These are phyloP conservation scores for Gentiana straminea DNA, from an alignment of 257 asterid species.

Conservation along the genomic window DNA sequence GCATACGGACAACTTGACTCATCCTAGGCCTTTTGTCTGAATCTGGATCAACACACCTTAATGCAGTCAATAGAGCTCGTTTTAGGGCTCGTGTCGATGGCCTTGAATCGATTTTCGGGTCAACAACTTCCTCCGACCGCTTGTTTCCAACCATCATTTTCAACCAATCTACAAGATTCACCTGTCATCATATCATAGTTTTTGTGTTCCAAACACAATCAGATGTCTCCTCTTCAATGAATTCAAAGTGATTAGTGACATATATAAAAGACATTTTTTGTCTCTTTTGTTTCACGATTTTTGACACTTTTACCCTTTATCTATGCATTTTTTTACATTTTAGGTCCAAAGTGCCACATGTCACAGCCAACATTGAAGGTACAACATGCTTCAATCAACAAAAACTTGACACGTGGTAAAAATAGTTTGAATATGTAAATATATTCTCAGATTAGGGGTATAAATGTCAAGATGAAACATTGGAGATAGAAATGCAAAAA, in stretches of 20 bases:
- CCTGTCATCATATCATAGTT: slow-evolving; percentile 29
- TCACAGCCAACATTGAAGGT: no score
- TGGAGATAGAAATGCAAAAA: no score
- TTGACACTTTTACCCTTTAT: no score
- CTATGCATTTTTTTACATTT: no score
- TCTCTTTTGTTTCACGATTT: no score
- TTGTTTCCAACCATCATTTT: slow-evolving; percentile 93
- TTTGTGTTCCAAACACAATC: neutral
- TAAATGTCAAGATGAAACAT: no score
- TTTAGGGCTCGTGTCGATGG: slow-evolving; percentile 92
- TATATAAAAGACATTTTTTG: no score
- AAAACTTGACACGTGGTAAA: no score
- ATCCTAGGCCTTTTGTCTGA: slow-evolving; percentile 93
- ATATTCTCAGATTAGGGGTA: no score
- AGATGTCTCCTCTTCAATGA: neutral
- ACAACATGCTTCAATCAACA: no score
- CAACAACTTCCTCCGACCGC: slow-evolving; percentile 95
- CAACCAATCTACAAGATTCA: slow-evolving; percentile 96
- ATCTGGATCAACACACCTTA: slow-evolving; percentile 98
- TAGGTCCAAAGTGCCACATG: no score
- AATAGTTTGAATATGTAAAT: no score
- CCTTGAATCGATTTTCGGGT: slow-evolving; percentile 67
- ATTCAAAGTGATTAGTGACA: neutral
- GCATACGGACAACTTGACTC: slow-evolving; percentile 97
- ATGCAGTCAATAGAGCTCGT: slow-evolving; percentile 85